Percentiles rank a stretch among this genome's conserved stretches.
phyloP scores from a whole-genome alignment of 2,329 filamentous ascomycete genomes.

The Polychaeton citri region DNA sequence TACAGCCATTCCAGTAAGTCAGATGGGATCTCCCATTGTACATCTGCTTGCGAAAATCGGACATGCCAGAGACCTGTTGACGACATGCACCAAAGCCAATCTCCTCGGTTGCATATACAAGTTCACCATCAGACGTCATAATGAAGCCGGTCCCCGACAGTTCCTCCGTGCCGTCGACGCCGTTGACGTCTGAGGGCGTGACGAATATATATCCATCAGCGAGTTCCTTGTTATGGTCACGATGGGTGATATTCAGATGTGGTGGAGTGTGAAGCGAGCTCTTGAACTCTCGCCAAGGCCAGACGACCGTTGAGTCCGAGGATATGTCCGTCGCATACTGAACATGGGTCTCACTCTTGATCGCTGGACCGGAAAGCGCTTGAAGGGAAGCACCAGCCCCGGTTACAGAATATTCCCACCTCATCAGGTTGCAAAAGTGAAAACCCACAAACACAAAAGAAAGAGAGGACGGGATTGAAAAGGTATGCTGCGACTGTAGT shows the following conservation, averaged over 20 bases:
- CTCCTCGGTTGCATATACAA: slow-evolving; percentile 9
- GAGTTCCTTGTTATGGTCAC: slow-evolving; percentile 2
- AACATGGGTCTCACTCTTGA: too few relatives aligned
- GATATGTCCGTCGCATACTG: too few relatives aligned
- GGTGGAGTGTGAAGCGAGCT: slow-evolving; percentile 4
- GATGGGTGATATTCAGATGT: slow-evolving; percentile 5
- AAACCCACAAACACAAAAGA: too few relatives aligned
- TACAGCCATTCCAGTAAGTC: slow-evolving; percentile 11
- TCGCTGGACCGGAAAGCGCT: too few relatives aligned
- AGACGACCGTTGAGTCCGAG: too few relatives aligned
- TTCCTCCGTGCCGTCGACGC: slow-evolving; percentile 3
- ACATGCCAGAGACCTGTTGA: slow-evolving; percentile 5
- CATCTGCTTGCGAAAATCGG: slow-evolving; percentile 9
- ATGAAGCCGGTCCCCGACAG: slow-evolving; percentile 7
- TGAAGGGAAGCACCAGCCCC: too few relatives aligned
- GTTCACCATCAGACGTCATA: slow-evolving; percentile 8
- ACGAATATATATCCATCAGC: slow-evolving; percentile 10
- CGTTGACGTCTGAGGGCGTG: slow-evolving; percentile 7
- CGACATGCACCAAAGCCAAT: too few relatives aligned
- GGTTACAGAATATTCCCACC: too few relatives aligned
- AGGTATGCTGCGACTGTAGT: too few relatives aligned
- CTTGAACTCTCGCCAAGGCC: slow-evolving; percentile 7
- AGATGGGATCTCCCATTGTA: slow-evolving; percentile 7
- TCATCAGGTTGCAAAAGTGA: too few relatives aligned
- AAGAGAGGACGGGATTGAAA: too few relatives aligned